These are phyloP conservation scores for Ramaria sp. DNA, from an alignment of 768 basidiomycete species.

Conservation along the genomic window DNA sequence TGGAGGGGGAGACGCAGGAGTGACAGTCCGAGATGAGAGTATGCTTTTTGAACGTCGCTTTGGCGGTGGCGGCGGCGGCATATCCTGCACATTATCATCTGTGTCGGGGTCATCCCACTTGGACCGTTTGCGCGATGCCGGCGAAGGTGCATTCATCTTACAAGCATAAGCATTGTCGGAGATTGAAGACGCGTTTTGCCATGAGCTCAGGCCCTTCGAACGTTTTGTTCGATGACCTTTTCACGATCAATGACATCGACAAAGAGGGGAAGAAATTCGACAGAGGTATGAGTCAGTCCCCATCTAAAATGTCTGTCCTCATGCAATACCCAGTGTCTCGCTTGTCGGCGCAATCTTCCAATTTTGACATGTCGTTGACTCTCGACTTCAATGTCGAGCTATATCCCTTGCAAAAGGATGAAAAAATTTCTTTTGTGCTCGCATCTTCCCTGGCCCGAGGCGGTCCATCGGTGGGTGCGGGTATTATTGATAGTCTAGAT, in stretches of 20 bases:
- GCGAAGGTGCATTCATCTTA: constrained; percentile 24
- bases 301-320: constrained; percentile 4
- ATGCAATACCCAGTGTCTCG: constrained; percentile 64
- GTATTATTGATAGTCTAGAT: constrained; percentile 37
- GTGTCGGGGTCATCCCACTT: constrained; percentile 57
- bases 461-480: constrained; percentile 25
- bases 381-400: constrained; percentile 93
- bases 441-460: constrained; percentile 68
- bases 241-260: constrained; percentile 75
- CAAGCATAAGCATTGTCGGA: constrained; percentile 29
- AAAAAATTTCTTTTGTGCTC: constrained; percentile 77
- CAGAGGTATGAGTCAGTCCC: constrained; percentile 54
- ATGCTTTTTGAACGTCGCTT: constrained; percentile 49
- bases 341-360: constrained; percentile 79
- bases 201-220: constrained; percentile 56
- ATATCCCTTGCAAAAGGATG: constrained; percentile 56
- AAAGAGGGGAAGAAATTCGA: constrained; percentile 97
- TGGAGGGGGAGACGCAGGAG: background rate
- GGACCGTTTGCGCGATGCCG: constrained; percentile 62
- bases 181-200: constrained; percentile 24
- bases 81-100: constrained; percentile 26
- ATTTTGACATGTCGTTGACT: constrained; percentile 85
- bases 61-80: constrained; percentile 28
- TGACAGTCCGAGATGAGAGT: constrained; percentile 4
- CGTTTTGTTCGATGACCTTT: constrained; percentile 90